Conservation (phyloP, 345 rosid species). For the Hibiscus tridactylites region DNA sequence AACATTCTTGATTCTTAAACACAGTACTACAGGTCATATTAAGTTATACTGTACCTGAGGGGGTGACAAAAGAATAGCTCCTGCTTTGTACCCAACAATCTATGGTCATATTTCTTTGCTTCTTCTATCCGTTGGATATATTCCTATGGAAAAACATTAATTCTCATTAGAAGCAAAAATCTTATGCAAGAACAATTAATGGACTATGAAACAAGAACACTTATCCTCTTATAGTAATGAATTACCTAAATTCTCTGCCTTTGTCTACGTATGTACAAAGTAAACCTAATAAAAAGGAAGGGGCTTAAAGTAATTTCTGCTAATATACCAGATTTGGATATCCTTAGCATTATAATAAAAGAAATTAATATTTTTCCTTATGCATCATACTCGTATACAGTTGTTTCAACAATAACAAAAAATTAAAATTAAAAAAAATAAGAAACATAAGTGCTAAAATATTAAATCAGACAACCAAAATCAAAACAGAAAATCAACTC, state of each 20-base stretch:
- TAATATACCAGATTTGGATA: neutral
- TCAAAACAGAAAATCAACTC: neutral
- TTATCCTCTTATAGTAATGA: no score
- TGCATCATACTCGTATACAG: neutral
- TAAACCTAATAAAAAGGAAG: neutral
- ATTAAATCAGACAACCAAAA: neutral
- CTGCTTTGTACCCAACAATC: constrained; percentile 79
- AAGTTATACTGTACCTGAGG: constrained; percentile 42
- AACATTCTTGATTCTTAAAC: constrained; percentile 5
- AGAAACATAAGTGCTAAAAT: neutral
- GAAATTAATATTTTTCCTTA: neutral
- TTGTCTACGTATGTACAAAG: neutral
- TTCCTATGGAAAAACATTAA: constrained; percentile 41
- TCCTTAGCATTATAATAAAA: neutral
- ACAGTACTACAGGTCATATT: neutral
- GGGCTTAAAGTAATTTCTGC: neutral
- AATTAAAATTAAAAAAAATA: neutral
- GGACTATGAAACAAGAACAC: neutral
- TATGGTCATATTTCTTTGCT: constrained; percentile 91
- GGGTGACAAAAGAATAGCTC: constrained; percentile 89
- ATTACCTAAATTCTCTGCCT: neutral
- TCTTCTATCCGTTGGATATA: constrained; percentile 65
- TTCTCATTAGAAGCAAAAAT: neutral
- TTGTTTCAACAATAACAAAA: neutral
- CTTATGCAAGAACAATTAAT: neutral